Evolutionary conservation across 352 stramenopile genomes (phyloP), one percentile per base, ranked within the genome.

Genomic region (Thalassiosira livingstoniorum): DNA sequence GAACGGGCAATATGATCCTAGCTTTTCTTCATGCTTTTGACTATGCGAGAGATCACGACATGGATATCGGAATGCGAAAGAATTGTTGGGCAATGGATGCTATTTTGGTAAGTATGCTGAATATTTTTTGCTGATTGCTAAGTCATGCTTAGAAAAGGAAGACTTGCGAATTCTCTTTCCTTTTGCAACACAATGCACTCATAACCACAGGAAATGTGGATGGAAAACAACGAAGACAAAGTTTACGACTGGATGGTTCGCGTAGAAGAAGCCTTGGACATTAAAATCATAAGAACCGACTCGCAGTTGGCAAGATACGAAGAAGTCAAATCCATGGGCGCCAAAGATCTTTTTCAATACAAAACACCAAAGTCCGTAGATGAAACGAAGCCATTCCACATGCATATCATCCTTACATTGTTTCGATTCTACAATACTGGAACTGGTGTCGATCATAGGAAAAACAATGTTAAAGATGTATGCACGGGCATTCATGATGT

Each of bases 361-460:
- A 23, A 11, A 27, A 64, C 51, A 5, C 2, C 67, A 15, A 29
- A 2, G 15, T 51, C 69, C 15, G 32, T 74, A 10, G n/a, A 37
- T 31, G 70, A 85, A 37, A 78, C 72, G 21, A 47, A 80, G 3
- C 43, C 39, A 0, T 47, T 29, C 27, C 67, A 74, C 23, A 7
- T 53, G 2, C 32, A 74, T 55, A 47, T 39, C 1, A 32, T 85
- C 15, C 42, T 66, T 23, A 39, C 63, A 13, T 54, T 80, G 43
- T 85, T 68, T 15, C 45, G 68, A 37, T 29, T 71, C n/a, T 84
- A 84, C 57, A 84, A 84, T 54, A 75, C 60, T 73, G 77, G 77
- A 4, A 47, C 45, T 13, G 68, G 68, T 15, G 31, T 23, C 5
- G 58, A 69, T 15, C 18, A 21, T 13, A 42, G 32, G 21, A 2